Base-by-base conservation (phyloP, 192 early-diverging fungal species). In the Entomortierella parvispora region DNA sequence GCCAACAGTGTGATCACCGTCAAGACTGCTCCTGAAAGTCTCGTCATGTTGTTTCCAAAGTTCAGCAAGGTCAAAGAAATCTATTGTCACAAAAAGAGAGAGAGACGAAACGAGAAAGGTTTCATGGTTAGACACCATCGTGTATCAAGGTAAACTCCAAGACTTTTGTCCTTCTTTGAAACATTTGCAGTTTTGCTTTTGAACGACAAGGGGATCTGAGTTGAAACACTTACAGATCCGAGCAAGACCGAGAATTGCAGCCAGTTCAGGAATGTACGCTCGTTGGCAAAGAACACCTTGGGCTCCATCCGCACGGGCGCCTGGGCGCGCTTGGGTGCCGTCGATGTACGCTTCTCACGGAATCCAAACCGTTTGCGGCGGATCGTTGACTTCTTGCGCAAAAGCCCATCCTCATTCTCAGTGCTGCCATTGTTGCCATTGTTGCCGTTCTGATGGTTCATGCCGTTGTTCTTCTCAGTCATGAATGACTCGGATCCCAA, bases 261-360 rank as follows among this genome's bases (percentile, higher is more conserved):
- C 94, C 94, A 95, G 15, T 87, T 83, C 52, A 95, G 84, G 74
- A 93, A 95, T 1, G 93, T 94, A 60, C 94, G 84, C 69, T 95
- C 94, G 62, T 95, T 95, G 45, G 93, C 93, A 82, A 95, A 92
- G 67, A 89, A 94, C 1, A 93, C 89, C 78, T 95, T 95, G 18
- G 94, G 92, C 63, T 95, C 94, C 40, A 94, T 88, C 20, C 90
- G 86, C 3, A 92, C 80, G 7, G 91, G 85, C 4, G 80, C 84
- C 0, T 60, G 18, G 0, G 81, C 54, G 12, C 82, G 84, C 65
- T 81, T 82, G n/a, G 81, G 82, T 26, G 29, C 45, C 4, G 33
- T 50, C 3, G 65, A n/a, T 11, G 65, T 54, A 0, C 65, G 65
- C 55, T 77, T 77, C 26, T 77, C 74, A 7, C 56, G 37, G 49